Percentiles rank a stretch among this genome's conserved stretches.
These are phyloP conservation scores for Coemansia sp. DNA, from an alignment of 192 early-diverging fungal species.

Conservation along the genomic window DNA sequence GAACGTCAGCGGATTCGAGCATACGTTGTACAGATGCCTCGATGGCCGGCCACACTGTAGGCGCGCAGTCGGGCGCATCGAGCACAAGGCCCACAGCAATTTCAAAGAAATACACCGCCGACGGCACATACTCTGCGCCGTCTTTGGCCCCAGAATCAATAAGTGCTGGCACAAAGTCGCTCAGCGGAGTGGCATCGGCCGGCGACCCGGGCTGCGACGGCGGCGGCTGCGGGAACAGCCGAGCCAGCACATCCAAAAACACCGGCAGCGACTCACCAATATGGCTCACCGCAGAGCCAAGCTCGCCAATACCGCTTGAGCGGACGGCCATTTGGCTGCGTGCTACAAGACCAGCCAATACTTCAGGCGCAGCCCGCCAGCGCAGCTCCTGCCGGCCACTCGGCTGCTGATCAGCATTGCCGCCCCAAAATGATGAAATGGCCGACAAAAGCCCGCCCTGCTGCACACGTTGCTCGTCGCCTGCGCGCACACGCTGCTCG, in stretches of 20 bases:
- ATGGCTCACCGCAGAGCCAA: constrained; percentile 11
- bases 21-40: constrained; percentile 71
- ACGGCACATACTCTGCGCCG: constrained; percentile 23
- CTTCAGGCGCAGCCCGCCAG: constrained; percentile 44
- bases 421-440: constrained; percentile 48
- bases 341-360: constrained; percentile 19
- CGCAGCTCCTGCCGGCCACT: constrained; percentile 32
- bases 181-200: constrained; percentile 6
- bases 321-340: constrained; percentile 30
- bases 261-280: constrained; percentile 14
- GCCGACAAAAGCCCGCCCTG: constrained; percentile 39
- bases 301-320: constrained; percentile 20
- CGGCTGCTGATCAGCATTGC: constrained; percentile 5
- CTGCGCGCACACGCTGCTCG: constrained; percentile 15
- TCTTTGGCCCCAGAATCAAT: background rate
- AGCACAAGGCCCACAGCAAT: constrained; percentile 24
- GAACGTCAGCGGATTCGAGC: constrained; percentile 62
- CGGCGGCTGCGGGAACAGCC: constrained; percentile 30
- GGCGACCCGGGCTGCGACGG: constrained; percentile 33
- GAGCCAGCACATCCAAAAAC: constrained; percentile 30
- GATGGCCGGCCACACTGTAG: constrained; percentile 60
- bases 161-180: background rate
- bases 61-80: constrained; percentile 21
- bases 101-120: constrained; percentile 51
- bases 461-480: constrained; percentile 10